Conservation (phyloP, 495 filamentous ascomycete species). For the Daldinia caldariorum region DNA sequence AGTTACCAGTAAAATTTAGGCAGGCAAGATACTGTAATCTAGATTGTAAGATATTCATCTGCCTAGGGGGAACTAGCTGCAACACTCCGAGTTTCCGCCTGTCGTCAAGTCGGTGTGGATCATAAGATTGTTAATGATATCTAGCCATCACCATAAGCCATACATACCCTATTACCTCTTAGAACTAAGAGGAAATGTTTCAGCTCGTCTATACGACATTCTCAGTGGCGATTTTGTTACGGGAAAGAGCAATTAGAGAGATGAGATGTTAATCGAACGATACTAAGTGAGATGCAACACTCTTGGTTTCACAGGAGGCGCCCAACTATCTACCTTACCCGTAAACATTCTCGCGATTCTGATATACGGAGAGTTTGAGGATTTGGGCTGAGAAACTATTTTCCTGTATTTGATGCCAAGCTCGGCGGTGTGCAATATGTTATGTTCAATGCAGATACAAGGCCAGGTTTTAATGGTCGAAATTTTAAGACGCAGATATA, state of each 20-base stretch:
- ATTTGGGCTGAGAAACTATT: not conserved
- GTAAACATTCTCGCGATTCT: not conserved
- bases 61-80: not conserved
- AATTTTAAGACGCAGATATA: not conserved
- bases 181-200: not conserved
- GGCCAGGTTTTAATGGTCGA: not conserved
- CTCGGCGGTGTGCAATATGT: not conserved
- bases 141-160: conserved; percentile 13
- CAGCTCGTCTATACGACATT: not conserved
- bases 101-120: not conserved
- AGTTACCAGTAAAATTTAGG: not conserved
- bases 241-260: not conserved
- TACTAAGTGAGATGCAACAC: not conserved
- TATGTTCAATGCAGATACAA: not conserved
- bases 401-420: not conserved
- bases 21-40: not conserved
- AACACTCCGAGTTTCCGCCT: not conserved
- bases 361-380: not conserved
- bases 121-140: not conserved
- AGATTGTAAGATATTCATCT: not conserved
- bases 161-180: not conserved
- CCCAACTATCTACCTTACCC: not conserved
- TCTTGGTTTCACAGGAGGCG: not conserved
- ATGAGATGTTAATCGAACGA: not conserved
- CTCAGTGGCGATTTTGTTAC: not conserved